Percentiles rank a stretch among this genome's conserved stretches.
Conservation (phyloP, 2,329 filamentous ascomycete species). For the Sporothrix pseudoabietina region DNA sequence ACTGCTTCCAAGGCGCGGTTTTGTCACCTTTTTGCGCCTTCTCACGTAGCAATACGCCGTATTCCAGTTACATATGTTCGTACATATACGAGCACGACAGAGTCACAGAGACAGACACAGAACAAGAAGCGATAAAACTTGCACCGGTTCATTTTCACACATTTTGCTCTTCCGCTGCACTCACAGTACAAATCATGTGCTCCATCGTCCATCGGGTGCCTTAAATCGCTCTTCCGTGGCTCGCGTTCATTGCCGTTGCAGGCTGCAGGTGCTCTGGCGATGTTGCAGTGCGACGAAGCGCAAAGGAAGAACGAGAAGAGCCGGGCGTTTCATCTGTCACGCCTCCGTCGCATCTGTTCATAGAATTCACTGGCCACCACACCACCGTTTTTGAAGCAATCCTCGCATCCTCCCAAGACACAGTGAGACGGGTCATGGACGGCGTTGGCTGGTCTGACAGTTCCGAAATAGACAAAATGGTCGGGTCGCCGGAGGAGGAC, state of each 20-base stretch:
- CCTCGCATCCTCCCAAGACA: neutral
- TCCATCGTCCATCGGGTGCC: neutral
- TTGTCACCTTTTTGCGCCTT: constrained; percentile 14
- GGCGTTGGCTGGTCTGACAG: constrained; percentile 4
- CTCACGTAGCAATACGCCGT: neutral
- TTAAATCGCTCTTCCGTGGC: neutral
- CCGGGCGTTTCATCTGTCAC: constrained; percentile 24
- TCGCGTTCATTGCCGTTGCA: constrained; percentile 8
- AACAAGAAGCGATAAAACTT: neutral
- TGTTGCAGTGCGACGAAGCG: constrained; percentile 8
- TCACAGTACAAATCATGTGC: neutral
- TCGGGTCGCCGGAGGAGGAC: constrained; percentile 14
- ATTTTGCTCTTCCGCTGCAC: neutral
- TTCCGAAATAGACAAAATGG: constrained; percentile 13
- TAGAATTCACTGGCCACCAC: neutral
- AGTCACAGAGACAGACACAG: neutral
- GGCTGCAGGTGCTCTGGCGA: constrained; percentile 2
- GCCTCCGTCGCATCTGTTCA: constrained; percentile 21
- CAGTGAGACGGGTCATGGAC: neutral
- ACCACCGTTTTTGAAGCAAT: constrained; percentile 20
- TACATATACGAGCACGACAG: constrained; percentile 8
- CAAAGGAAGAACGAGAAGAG: neutral
- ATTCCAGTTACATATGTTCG: neutral
- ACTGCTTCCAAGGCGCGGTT: constrained; percentile 21
- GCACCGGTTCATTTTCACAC: neutral